These are phyloP conservation scores for Aquilaria sinensis DNA, from an alignment of 345 rosid species.

Conservation along the genomic window DNA sequence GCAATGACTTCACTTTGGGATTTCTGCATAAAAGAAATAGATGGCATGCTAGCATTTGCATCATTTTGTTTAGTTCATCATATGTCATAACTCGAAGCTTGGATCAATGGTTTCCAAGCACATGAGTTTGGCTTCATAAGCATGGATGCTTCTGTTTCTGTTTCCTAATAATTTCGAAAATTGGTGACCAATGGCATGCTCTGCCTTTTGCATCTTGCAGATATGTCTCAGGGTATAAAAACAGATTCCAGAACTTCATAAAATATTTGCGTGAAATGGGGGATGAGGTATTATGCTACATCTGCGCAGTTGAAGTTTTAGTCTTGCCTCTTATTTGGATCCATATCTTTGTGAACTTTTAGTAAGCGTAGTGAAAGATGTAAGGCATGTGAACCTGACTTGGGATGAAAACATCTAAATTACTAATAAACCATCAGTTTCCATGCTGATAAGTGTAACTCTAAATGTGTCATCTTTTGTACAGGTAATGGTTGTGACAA, in stretches of 20 bases:
- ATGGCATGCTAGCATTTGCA: too few species aligned
- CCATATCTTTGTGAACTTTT: not conserved
- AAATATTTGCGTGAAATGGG: slow-evolving; percentile 94
- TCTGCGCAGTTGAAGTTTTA: slow-evolving; percentile 1
- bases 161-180: not conserved
- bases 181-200: not conserved
- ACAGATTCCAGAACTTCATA: slow-evolving; percentile 96
- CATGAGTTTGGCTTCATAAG: too few species aligned
- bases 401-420: slow-evolving; percentile 6
- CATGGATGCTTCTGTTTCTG: too few species aligned
- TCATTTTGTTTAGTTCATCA: too few species aligned
- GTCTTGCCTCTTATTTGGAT: not conserved
- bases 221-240: slow-evolving; percentile 94
- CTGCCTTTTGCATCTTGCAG: slow-evolving; percentile 44
- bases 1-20: too few species aligned
- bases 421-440: slow-evolving; percentile 4
- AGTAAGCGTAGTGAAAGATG: not conserved
- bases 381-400: not conserved
- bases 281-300: slow-evolving; percentile 60
- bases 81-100: too few species aligned
- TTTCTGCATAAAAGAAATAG: too few species aligned
- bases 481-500: slow-evolving; percentile 94
- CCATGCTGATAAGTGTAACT: slow-evolving; percentile 4
- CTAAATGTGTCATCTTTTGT: slow-evolving; percentile 3
- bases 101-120: too few species aligned